phyloP scores from a whole-genome alignment of 306 rosid species.

The Trifolium dubium region DNA sequence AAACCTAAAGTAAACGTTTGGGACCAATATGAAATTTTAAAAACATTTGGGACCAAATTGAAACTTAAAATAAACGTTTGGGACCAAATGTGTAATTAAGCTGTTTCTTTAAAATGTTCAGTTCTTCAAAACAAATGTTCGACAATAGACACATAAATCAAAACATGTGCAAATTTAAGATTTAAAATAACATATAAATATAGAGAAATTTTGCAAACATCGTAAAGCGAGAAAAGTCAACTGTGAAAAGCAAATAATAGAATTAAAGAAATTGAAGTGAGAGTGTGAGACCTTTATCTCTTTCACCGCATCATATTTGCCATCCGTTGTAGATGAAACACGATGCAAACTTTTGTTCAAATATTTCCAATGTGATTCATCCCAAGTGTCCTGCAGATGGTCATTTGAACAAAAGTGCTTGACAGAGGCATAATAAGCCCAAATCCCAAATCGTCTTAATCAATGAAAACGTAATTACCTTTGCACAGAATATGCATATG shows the following conservation, averaged over 20 bases:
- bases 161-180: conserved; percentile 3
- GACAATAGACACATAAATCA: neutral
- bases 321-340: conserved; percentile 84
- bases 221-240: neutral
- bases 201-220: conserved; percentile 21
- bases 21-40: too few relatives aligned
- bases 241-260: neutral
- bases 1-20: too few relatives aligned
- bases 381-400: conserved; percentile 71
- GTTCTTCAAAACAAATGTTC: neutral
- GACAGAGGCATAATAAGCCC: conserved; percentile 31
- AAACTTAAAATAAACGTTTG: too few relatives aligned
- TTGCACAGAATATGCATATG: conserved; percentile 83
- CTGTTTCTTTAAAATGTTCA: neutral
- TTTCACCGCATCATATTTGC: conserved; percentile 78
- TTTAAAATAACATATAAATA: conserved; percentile 14
- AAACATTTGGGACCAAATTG: too few relatives aligned
- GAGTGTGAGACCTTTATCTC: conserved; percentile 64
- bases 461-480: conserved; percentile 59
- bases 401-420: conserved; percentile 38
- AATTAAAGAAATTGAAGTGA: neutral
- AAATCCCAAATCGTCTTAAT: conserved; percentile 30
- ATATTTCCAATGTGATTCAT: conserved; percentile 76
- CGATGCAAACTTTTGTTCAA: conserved; percentile 80
- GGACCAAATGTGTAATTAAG: too few relatives aligned